Base-by-base conservation (phyloP, 306 rosid genomes). In the Rosa persica region DNA sequence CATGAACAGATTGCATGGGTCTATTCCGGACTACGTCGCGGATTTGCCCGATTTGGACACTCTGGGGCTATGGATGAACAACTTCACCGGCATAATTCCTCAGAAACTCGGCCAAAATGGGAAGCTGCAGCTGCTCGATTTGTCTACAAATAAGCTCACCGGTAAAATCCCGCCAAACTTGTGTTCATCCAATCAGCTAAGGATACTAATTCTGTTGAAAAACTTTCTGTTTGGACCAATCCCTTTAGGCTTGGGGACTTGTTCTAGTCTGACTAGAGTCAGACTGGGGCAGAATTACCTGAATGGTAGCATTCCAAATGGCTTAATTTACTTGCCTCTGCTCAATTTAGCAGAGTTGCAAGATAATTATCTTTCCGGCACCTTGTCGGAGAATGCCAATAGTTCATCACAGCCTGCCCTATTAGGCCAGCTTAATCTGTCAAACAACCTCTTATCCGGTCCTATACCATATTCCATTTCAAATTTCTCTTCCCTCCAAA, bases 121-220 rank as follows among this genome's bases (percentile, higher is more conserved):
- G 79, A 91, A 87, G 79, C 90, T 93, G 13, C 90, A 85, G 57
- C 15, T 71, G n/a, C 87, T 93, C n/a, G 97, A 93, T 52, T 88
- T 93, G 91, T 93, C 98, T 8, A 82, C 98, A 15, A 93, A 91
- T 78, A 93, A 91, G 85, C 93, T 93, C 85, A 91, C 98, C 9
- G 96, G 98, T 70, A 74, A 74, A 22, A 93, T 93, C 72, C 98
- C 98, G 15, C 84, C 84, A 13, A 74, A 84, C 40, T 77, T 93
- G 54, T 93, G 98, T 70, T 87, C 88, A 40, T 86, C 90, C 71
- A 89, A 85, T 30, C 89, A 85, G 79, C 91, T 93, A n/a, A 81
- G 61, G 67, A 86, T 85, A 62, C 76, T 93, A 67, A 93, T 93
- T 83, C 90, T 93, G 52, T 79, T 91, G 52, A 85, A 92, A 48